A percentile compares a stretch with the other conserved stretches of the same genome.
These are phyloP conservation scores for Linum usitatissimum DNA, from an alignment of 345 rosid species.

Conservation along the genomic window DNA sequence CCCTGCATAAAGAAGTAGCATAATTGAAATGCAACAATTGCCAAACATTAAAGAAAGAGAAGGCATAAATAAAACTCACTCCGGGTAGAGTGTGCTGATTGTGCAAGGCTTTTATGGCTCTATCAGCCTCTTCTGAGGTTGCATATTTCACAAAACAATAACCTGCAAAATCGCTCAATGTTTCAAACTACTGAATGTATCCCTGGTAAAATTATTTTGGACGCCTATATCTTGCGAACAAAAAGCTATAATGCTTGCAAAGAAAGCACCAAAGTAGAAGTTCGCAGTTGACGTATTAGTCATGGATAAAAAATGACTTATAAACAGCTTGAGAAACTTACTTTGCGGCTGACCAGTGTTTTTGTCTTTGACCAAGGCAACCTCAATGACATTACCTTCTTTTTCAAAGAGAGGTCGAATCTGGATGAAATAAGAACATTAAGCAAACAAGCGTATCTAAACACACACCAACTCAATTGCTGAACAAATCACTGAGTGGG, in stretches of 20 bases:
- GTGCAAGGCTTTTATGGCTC: constrained; percentile 94
- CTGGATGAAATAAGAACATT: constrained; percentile 31
- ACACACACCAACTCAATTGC: background rate
- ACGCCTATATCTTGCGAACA: background rate
- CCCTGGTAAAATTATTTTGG: background rate
- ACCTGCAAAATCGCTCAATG: constrained; percentile 54
- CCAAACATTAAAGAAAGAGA: background rate
- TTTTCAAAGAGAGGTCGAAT: constrained; percentile 76
- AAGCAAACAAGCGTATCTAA: background rate
- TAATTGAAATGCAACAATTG: constrained; percentile 3
- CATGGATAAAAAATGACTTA: constrained; percentile 16
- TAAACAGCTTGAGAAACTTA: constrained; percentile 34
- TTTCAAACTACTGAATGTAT: constrained; percentile 14
- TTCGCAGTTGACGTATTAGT: too few species aligned
- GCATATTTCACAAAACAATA: constrained; percentile 98
- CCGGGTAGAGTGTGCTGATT: constrained; percentile 84
- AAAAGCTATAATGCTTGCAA: background rate
- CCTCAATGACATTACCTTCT: constrained; percentile 87
- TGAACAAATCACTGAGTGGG: background rate
- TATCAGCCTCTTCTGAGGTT: constrained; percentile 82
- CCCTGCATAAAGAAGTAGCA: constrained; percentile 49
- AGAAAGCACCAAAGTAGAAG: background rate
- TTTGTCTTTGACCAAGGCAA: constrained; percentile 90
- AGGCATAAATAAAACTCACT: constrained; percentile 38
- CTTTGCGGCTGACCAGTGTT: constrained; percentile 96